These are phyloP conservation scores for Murraya koenigii DNA, from an alignment of 345 rosid genomes.

Conservation along the genomic window DNA sequence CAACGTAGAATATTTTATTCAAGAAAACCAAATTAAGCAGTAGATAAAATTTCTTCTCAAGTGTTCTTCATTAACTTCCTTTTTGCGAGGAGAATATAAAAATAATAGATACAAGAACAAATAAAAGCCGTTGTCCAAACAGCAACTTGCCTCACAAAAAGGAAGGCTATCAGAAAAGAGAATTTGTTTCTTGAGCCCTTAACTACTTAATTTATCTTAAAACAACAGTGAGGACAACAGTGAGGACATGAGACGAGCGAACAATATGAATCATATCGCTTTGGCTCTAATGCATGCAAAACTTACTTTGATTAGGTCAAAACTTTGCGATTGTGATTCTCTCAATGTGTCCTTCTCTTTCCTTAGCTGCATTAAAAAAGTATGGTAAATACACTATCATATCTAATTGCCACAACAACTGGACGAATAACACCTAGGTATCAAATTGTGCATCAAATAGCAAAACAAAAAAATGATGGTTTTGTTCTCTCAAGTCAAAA, in stretches of 20 bases:
- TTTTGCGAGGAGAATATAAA: neutral
- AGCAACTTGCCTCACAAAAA: neutral
- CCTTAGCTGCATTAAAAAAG: constrained; percentile 48
- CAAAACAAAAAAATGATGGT: neutral
- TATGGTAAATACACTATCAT: neutral
- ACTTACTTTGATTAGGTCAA: constrained; percentile 68
- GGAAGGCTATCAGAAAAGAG: neutral
- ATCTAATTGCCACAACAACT: neutral
- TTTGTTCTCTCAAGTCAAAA: too few relatives aligned
- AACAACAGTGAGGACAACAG: neutral
- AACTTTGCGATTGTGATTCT: constrained; percentile 69
- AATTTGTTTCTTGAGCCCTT: neutral
- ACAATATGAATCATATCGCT: neutral
- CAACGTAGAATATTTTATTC: too few relatives aligned
- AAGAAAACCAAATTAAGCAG: too few relatives aligned
- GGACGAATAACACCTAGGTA: neutral
- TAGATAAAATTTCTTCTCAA: too few relatives aligned
- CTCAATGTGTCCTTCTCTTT: constrained; percentile 67
- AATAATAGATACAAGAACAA: neutral
- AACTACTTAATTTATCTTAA: neutral
- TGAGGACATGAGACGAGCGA: too few relatives aligned
- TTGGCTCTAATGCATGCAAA: neutral
- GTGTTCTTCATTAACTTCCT: too few relatives aligned
- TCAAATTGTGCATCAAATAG: neutral
- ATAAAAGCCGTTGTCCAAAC: neutral